These are phyloP conservation scores for Fusarium dimerum DNA, from an alignment of 2,329 filamentous ascomycete species.

Conservation along the genomic window DNA sequence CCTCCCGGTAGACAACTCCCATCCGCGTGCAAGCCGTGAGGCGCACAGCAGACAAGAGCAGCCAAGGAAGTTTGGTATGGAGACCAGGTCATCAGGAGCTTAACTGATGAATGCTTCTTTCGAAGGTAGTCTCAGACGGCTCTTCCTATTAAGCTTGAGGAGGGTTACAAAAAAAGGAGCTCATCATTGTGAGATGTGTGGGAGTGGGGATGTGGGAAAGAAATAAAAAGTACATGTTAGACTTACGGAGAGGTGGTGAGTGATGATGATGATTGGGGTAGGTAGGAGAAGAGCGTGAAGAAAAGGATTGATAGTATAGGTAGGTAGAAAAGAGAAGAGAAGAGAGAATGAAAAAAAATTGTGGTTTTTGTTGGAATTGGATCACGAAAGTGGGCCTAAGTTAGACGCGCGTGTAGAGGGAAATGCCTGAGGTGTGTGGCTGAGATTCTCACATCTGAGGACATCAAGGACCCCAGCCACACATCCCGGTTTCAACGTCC, in stretches of 20 bases:
- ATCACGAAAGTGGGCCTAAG: too few relatives aligned
- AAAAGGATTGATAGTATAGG: not conserved
- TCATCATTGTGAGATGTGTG: slow-evolving; percentile 41
- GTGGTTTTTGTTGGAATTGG: too few relatives aligned
- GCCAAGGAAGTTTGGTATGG: not conserved
- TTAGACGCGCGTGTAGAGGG: too few relatives aligned
- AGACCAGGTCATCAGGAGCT: slow-evolving; percentile 21
- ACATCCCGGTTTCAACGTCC: too few relatives aligned
- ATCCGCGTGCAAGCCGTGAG: slow-evolving; percentile 34
- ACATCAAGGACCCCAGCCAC: too few relatives aligned
- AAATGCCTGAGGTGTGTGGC: too few relatives aligned
- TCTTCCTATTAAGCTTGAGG: slow-evolving; percentile 43
- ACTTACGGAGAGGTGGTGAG: slow-evolving; percentile 11
- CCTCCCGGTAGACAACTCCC: slow-evolving; percentile 11
- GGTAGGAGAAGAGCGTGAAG: slow-evolving; percentile 2
- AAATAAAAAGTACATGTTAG: too few relatives aligned
- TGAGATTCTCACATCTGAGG: too few relatives aligned
- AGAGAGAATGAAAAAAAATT: too few relatives aligned
- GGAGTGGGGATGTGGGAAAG: not conserved
- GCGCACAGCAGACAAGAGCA: slow-evolving; percentile 19
- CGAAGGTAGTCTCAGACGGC: slow-evolving; percentile 46
- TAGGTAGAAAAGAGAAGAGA: too few relatives aligned
- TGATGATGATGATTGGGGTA: not conserved
- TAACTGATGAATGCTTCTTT: slow-evolving; percentile 22
- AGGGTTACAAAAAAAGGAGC: slow-evolving; percentile 41